Conservation (phyloP, 306 rosid species). For the Trifolium repens region DNA sequence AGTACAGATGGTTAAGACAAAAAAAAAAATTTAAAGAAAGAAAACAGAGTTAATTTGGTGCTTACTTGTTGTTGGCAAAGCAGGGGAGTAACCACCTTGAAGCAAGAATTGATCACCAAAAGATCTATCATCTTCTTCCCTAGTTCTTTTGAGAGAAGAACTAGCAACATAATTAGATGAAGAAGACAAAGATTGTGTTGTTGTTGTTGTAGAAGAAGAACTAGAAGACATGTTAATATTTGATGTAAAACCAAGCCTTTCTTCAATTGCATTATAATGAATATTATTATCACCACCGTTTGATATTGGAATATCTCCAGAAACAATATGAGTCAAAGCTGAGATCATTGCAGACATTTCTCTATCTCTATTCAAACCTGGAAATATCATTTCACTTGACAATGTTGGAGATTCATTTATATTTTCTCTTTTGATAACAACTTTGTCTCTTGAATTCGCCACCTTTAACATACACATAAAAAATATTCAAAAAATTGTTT, state of each 20-base stretch:
- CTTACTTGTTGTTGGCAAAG: slow-evolving; percentile 44
- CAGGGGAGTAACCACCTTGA: slow-evolving; percentile 28
- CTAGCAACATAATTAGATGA: slow-evolving; percentile 27
- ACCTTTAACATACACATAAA: slow-evolving; percentile 46
- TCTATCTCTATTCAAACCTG: slow-evolving; percentile 48
- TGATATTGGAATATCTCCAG: slow-evolving; percentile 42
- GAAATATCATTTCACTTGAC: slow-evolving; percentile 37
- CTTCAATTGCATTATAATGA: not conserved
- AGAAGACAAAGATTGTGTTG: slow-evolving; percentile 33
- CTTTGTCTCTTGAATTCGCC: slow-evolving; percentile 49
- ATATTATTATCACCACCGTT: not conserved
- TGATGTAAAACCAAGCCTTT: not conserved
- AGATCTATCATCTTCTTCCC: slow-evolving; percentile 38
- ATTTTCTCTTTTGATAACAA: not conserved
- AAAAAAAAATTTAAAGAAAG: not conserved
- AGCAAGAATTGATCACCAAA: not conserved
- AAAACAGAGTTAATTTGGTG: not conserved
- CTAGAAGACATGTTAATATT: not conserved
- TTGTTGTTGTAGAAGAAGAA: not conserved
- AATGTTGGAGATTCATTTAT: slow-evolving; percentile 11
- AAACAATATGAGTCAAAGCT: slow-evolving; percentile 55
- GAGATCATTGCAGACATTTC: slow-evolving; percentile 65
- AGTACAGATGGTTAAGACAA: too few relatives aligned
- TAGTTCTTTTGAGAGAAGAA: slow-evolving; percentile 51
- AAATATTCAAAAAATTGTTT: not conserved